Base-by-base conservation (phyloP, 2,329 filamentous ascomycete genomes). In the Aaosphaeria arxii region DNA sequence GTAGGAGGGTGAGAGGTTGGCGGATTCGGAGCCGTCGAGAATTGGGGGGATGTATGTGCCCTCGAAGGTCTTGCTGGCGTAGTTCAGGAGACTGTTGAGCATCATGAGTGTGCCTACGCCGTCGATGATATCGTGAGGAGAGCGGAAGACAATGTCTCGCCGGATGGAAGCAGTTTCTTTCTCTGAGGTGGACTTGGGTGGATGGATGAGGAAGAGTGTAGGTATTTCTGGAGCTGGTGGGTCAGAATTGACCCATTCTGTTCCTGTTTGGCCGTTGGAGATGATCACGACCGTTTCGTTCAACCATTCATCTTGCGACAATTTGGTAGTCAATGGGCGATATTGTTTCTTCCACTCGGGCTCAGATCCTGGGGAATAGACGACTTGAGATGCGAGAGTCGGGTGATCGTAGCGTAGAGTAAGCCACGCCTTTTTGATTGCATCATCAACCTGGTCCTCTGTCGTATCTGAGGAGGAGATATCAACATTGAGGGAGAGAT, bases 91-190 rank as follows among this genome's bases (percentile, higher is more conserved):
- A n/a, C 62, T 67, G 44, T 71, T 58, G 29, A 72, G 50, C 2
- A 73, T 52, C 3, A 61, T 58, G 4, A 74, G 58, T 1, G 69
- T 68, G 5, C 71, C 72, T 2, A 74, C 66, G 0, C 72, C 71
- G 31, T 74, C 72, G 5, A 74, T 66, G n/a, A 73, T 64, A 7
- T 73, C 69, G 43, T 74, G 71, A 1, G 67, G 68, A 1, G 66
- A 68, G 1, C 71, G 64, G 11, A 74, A 55, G 4, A 74, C 53
- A 0, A 72, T 48, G 32, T 74, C 71, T 1, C 62, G 59, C 0
- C 56, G 61, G 6, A 60, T 30, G 30, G 32, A 43, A 3, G 45
- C 17, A 9, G 39, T 6, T n/a, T 24, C 33, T 5, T 39, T 6
- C 24, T 33, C n/a, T n/a, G 31, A 5, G 13, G 17, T 6, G 24